These are phyloP conservation scores for Verticillium zaregamsianum DNA, from an alignment of 2,329 filamentous ascomycete genomes.

Conservation along the genomic window DNA sequence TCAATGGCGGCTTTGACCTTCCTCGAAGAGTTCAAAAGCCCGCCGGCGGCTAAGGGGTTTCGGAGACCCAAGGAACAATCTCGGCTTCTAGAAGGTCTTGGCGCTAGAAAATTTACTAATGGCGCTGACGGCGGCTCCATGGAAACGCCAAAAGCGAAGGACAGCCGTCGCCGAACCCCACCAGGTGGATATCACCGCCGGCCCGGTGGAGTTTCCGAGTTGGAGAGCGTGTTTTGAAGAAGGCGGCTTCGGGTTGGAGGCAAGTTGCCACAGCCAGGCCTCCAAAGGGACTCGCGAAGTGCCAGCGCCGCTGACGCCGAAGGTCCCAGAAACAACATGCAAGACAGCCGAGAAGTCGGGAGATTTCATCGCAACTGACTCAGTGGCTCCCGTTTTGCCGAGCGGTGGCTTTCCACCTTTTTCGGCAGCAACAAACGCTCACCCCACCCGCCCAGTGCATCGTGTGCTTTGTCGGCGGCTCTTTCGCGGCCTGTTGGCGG, in stretches of 20 bases:
- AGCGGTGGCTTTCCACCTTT: background rate
- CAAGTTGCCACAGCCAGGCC: background rate
- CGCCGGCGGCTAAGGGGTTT: background rate
- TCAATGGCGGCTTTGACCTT: background rate
- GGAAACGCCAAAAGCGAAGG: background rate
- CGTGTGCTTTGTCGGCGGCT: background rate
- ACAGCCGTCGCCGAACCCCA: background rate
- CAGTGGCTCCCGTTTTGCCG: background rate
- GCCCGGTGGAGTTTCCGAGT: background rate
- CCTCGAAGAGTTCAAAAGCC: background rate
- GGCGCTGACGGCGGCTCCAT: background rate
- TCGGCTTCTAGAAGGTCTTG: background rate
- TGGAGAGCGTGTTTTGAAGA: background rate
- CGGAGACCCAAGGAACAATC: background rate
- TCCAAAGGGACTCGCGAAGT: background rate
- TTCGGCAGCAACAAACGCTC: background rate
- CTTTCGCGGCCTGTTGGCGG: slow-evolving; percentile 2
- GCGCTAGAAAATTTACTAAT: background rate
- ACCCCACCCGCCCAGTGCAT: background rate
- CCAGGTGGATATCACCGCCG: background rate
- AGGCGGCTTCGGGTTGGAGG: background rate
- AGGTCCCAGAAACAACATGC: background rate
- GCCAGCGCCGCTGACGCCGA: background rate
- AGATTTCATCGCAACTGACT: background rate
- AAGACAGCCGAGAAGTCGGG: background rate